Base-by-base conservation (phyloP, 106 monocot genomes). In the Dioscorea zingiberensis region DNA sequence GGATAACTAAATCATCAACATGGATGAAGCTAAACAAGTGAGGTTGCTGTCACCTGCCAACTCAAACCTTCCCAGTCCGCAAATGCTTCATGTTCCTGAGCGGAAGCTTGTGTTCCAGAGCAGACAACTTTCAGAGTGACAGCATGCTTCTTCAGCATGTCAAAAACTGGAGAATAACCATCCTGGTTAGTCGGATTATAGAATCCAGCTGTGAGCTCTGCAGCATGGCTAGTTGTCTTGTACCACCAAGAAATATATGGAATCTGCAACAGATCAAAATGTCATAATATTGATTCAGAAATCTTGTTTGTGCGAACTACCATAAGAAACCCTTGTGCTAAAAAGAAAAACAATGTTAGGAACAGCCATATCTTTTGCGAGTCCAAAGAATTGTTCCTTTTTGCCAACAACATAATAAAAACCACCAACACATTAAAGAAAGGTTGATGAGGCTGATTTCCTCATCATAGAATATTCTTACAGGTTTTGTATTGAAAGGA, bases 241-340 rank as follows among this genome's bases (percentile, higher is more conserved):
- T 91, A 97, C 88, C 91, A 91, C 95, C 95, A 97, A 64, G 83
- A 81, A 25, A 95, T 71, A 54, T 87, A 71, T 46, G 94, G 94
- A 81, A 91, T 88, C 91, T 95, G 82, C 71, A 78, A 9, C 21
- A 23, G 32, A 24, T 3, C 26, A 32, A 38, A 6, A 38, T 38
- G 38, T 38, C 38, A 38, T 29, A 17, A 26, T n/a, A 17, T 17
- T 48, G 32, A 30, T 57, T 13, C 25, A 58, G 57, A 38, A 38
- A 38, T 10, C 38, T 38, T 38, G 38, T 38, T 38, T 2, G 0
- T 6, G 4, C 38, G 10, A 38, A 38, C 6, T 38, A 10, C 38
- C 38, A 38, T 38, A n/a, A n/a, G n/a, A n/a, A n/a, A n/a, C n/a
- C n/a, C n/a, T n/a, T n/a, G n/a, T n/a, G n/a, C n/a, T n/a, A n/a